A percentile compares a stretch with the other conserved stretches of the same genome.
Conservation (phyloP, 2,329 filamentous ascomycete species). For the Cladosporium sp. region DNA sequence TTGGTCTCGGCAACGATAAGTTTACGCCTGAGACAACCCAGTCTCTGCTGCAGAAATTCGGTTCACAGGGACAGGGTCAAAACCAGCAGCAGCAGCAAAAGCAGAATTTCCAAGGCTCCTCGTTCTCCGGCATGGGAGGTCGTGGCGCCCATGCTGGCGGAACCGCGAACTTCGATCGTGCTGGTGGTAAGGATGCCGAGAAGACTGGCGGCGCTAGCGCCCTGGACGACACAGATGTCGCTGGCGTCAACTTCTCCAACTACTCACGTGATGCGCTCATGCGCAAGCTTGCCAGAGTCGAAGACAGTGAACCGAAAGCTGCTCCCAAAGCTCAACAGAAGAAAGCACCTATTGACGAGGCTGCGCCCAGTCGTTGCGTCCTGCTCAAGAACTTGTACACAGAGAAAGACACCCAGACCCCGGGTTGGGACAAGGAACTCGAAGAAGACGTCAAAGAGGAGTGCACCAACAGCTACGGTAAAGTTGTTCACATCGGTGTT, state of each 20-base stretch:
- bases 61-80: constrained; percentile 59
- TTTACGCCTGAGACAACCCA: constrained; percentile 96
- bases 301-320: constrained; percentile 68
- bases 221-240: constrained; percentile 94
- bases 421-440: constrained; percentile 81
- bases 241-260: constrained; percentile 98
- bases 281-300: constrained; percentile 94
- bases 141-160: constrained; percentile 78
- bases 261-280: constrained; percentile 98
- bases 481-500: constrained; percentile 81
- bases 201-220: constrained; percentile 83
- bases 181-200: constrained; percentile 83
- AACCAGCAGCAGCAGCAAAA: constrained; percentile 15
- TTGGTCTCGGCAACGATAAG: constrained; percentile 99
- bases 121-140: constrained; percentile 85
- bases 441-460: constrained; percentile 90
- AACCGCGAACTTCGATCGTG: constrained; percentile 76
- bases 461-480: constrained; percentile 92
- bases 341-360: constrained; percentile 80
- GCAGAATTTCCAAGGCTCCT: constrained; percentile 56
- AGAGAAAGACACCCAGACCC: constrained; percentile 62
- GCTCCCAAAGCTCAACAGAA: constrained; percentile 48
- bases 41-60: constrained; percentile 87
- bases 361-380: constrained; percentile 85
- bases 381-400: constrained; percentile 96